Evolutionary conservation across 495 filamentous ascomycete species (phyloP).

Genomic region (Podospora comata): DNA sequence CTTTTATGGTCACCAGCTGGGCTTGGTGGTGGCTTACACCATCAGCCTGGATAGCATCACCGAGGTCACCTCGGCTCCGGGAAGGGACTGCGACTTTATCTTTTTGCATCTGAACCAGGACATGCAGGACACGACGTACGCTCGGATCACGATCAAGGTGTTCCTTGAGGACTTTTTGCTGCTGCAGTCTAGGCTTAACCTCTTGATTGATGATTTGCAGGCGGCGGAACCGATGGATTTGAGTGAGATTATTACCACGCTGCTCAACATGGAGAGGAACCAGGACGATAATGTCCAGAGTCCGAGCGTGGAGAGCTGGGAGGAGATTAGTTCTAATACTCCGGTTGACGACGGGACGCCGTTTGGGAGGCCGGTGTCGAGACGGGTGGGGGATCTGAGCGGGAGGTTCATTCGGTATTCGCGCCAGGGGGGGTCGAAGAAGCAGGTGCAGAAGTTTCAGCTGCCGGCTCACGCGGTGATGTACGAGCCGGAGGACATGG

Average conservation of each 20-base stretch:
- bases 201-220: constrained; percentile 72
- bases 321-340: constrained; percentile 69
- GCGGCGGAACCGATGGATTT: constrained; percentile 58
- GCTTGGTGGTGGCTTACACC: constrained; percentile 79
- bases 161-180: constrained; percentile 86
- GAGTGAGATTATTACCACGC: constrained; percentile 44
- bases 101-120: constrained; percentile 75
- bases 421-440: constrained; percentile 37
- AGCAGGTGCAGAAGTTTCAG: constrained; percentile 71
- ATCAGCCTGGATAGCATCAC: constrained; percentile 69
- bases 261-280: constrained; percentile 61
- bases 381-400: constrained; percentile 50
- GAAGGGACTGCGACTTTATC: constrained; percentile 88
- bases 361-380: constrained; percentile 39
- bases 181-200: constrained; percentile 78
- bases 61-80: constrained; percentile 86
- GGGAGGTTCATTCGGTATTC: constrained; percentile 46
- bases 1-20: constrained; percentile 93
- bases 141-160: constrained; percentile 79
- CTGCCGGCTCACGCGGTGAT: constrained; percentile 77
- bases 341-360: constrained; percentile 57
- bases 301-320: constrained; percentile 88
- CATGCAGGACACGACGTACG: constrained; percentile 59
- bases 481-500: constrained; percentile 79
- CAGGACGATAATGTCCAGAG: constrained; percentile 51